phyloP scores from a whole-genome alignment of 2,329 filamentous ascomycete species.

The Fusarium xylarioides region DNA sequence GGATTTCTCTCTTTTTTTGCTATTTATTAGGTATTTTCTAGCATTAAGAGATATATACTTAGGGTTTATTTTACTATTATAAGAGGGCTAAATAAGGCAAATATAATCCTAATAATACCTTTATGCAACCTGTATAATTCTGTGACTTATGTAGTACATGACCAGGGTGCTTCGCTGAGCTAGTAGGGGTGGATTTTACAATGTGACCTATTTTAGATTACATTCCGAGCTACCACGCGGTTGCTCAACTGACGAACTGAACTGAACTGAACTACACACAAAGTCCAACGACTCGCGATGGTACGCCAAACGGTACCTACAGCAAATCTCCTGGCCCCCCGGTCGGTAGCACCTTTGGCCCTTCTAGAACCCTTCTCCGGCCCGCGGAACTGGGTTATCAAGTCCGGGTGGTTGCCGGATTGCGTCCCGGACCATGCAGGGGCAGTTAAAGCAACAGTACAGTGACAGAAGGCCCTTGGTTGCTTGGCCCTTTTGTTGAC shows the following conservation, averaged over 20 bases:
- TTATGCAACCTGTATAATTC: too few species aligned
- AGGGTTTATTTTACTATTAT: too few species aligned
- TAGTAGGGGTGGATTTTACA: too few species aligned
- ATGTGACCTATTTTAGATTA: too few species aligned
- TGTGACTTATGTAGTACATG: too few species aligned
- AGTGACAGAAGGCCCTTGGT: conserved; percentile 6
- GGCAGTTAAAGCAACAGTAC: conserved; percentile 15
- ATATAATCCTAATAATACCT: too few species aligned
- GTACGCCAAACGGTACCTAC: conserved; percentile 3
- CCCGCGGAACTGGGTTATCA: conserved; percentile 42
- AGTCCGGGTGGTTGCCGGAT: conserved; percentile 34
- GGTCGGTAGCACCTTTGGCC: conserved; percentile 26
- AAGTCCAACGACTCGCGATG: not conserved
- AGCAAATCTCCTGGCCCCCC: conserved; percentile 25
- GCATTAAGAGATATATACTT: too few species aligned
- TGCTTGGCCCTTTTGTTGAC: conserved; percentile 19
- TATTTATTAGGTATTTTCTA: too few species aligned
- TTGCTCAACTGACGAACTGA: not conserved
- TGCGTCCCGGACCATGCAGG: conserved; percentile 36
- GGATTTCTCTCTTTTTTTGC: too few species aligned
- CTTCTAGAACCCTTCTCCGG: conserved; percentile 46
- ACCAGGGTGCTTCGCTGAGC: too few species aligned
- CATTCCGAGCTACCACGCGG: too few species aligned
- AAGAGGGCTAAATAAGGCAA: too few species aligned
- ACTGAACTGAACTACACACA: not conserved